A percentile compares a stretch with the other conserved stretches of the same genome.
phyloP scores from a whole-genome alignment of 2,329 filamentous ascomycete species.

The Tolypocladium sp. region DNA sequence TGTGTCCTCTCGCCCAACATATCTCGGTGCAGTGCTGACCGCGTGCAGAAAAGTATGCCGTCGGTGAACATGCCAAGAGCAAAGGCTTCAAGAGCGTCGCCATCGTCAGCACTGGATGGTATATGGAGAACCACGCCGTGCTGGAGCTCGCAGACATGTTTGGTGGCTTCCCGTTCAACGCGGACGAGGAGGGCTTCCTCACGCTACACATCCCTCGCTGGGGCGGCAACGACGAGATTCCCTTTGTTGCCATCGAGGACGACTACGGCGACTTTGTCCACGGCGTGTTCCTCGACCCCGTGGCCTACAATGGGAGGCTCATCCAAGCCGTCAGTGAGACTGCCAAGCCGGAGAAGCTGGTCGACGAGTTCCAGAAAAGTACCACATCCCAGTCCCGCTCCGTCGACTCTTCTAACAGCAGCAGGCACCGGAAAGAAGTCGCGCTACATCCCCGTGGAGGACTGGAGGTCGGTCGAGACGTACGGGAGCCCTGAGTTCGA shows the following conservation, averaged over 20 bases:
- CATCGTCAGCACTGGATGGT: constrained; percentile 29
- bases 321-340: constrained; percentile 27
- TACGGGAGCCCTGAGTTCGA: constrained; percentile 21
- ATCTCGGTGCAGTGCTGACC: neutral
- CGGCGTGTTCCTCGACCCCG: constrained; percentile 30
- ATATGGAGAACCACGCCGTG: constrained; percentile 29
- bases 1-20: constrained; percentile 2
- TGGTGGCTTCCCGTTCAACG: constrained; percentile 28
- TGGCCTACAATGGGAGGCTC: constrained; percentile 22
- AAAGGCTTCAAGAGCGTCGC: constrained; percentile 24
- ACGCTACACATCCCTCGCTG: constrained; percentile 26
- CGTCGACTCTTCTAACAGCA: constrained; percentile 4
- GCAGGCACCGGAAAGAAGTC: constrained; percentile 21
- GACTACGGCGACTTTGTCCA: constrained; percentile 38
- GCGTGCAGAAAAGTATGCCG: constrained; percentile 23
- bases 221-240: constrained; percentile 26
- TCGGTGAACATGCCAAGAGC: constrained; percentile 25
- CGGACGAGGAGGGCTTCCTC: constrained; percentile 24
- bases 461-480: constrained; percentile 22
- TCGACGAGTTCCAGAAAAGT: constrained; percentile 20
- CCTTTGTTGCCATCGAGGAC: constrained; percentile 27
- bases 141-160: constrained; percentile 22
- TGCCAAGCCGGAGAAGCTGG: constrained; percentile 13
- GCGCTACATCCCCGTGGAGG: constrained; percentile 18
- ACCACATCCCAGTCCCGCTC: too few relatives aligned